These are phyloP conservation scores for Russula dissimulans DNA, from an alignment of 768 basidiomycete species.

Conservation along the genomic window DNA sequence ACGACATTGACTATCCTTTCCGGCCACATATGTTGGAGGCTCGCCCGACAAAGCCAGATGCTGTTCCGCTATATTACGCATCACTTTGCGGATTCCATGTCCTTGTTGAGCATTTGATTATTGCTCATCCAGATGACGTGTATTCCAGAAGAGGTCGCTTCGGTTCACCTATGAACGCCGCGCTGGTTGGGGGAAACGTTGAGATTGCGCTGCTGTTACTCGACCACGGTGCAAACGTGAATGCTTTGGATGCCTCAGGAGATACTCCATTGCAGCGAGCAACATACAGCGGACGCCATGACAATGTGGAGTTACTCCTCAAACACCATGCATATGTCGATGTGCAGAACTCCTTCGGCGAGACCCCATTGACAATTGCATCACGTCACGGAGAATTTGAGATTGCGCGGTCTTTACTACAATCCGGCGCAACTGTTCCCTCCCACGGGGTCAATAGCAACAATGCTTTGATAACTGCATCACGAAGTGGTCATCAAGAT, in stretches of 20 bases:
- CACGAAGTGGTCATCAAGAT: too few relatives aligned
- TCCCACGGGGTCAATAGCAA: too few relatives aligned
- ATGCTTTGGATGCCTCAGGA: background rate
- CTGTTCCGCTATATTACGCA: background rate
- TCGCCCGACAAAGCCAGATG: background rate
- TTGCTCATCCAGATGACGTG: background rate
- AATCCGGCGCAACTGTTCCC: background rate
- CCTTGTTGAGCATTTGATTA: background rate
- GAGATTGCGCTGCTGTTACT: background rate
- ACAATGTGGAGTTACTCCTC: background rate
- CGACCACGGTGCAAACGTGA: background rate
- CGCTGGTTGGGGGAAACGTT: background rate
- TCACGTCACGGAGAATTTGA: background rate
- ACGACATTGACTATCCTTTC: background rate
- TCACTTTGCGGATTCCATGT: background rate
- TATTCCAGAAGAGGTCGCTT: background rate
- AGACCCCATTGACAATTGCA: background rate
- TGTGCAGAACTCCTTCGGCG: accelerated
- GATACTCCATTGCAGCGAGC: background rate
- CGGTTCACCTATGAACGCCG: background rate
- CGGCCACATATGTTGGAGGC: background rate
- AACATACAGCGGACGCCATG: background rate
- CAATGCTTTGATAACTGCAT: too few relatives aligned
- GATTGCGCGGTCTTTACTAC: background rate
- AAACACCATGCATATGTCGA: background rate